Base-by-base conservation (phyloP, 352 stramenopile species). In the Stramenopiles sp. region DNA sequence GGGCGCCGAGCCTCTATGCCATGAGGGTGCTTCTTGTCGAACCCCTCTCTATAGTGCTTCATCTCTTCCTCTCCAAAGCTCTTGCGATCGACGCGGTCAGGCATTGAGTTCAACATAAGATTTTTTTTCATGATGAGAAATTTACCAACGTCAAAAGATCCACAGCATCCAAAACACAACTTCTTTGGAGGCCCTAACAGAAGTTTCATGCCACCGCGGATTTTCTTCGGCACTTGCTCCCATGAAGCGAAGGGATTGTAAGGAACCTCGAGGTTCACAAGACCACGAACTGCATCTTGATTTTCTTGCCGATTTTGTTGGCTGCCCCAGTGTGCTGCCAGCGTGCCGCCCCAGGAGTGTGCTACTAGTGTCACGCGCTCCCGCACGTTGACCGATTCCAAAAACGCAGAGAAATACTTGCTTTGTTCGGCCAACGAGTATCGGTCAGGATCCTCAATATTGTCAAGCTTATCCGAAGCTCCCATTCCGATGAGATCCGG, bases 51-150 rank as follows among this genome's bases (percentile, higher is more conserved):
- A 33, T 78, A 78, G 22, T 78, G 71, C 22, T 33, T 78, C 71
- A 78, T 78, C 71, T 78, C 71, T 33, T 4, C 71, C 22, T 78
- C 71, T 78, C 71, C 71, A 78, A 78, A 78, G 22, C 14, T 14
- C 14, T 4, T 33, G 22, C 71, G 71, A 33, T 78, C 14, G 4
- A 78, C 71, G 4, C 71, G 71, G 14, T 78, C 71, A 4, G 4
- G 4, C 71, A 78, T 78, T 4, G 71, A 78, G 1, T 78, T 14
- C 4, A 78, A 14, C 71, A 78, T 78, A 4, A 78, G 4, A 33
- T 78, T 78, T 78, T 78, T 78, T 14, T 78, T 78, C 71, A 78
- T 78, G 4, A 78, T 78, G 30, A 78, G 71, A 78, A 78, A 78
- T 14, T 4, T 14, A 78, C 71, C 71, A 33, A 78, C 4, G 71